phyloP scores from a whole-genome alignment of 139 green algal species.

The Chlorella vulgaris region DNA sequence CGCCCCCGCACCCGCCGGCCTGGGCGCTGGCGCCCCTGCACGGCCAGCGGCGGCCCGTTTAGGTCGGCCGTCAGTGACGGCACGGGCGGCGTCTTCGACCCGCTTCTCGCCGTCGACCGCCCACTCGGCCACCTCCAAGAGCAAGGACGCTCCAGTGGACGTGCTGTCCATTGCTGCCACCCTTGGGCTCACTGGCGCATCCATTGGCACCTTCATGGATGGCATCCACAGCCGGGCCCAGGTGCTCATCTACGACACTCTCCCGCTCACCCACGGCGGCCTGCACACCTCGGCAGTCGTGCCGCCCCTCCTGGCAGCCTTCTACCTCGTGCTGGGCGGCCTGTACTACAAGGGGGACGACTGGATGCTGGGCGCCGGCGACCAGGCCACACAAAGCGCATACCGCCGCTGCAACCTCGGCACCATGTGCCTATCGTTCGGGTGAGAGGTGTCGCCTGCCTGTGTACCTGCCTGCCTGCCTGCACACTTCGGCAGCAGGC shows the following conservation, averaged over 20 bases:
- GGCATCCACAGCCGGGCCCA: constrained; percentile 61
- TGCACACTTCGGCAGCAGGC: neutral
- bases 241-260: constrained; percentile 62
- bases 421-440: constrained; percentile 31
- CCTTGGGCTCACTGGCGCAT: constrained; percentile 10
- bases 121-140: neutral
- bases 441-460: too few relatives aligned
- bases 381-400: neutral
- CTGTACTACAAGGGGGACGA: constrained; percentile 12
- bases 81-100: constrained; percentile 2
- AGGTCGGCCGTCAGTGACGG: neutral
- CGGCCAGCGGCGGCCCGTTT: too few relatives aligned
- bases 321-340: constrained; percentile 50
- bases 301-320: constrained; percentile 57
- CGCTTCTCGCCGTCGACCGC: neutral
- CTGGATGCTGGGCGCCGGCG: neutral
- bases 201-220: constrained; percentile 21
- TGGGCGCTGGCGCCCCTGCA: too few relatives aligned
- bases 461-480: neutral
- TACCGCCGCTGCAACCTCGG: constrained; percentile 27
- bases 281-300: constrained; percentile 53
- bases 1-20: too few relatives aligned
- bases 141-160: neutral
- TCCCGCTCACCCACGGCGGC: constrained; percentile 46
- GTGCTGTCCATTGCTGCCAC: neutral